Conservation (phyloP, 352 stramenopile genomes). For the Globisporangium emineosum region DNA sequence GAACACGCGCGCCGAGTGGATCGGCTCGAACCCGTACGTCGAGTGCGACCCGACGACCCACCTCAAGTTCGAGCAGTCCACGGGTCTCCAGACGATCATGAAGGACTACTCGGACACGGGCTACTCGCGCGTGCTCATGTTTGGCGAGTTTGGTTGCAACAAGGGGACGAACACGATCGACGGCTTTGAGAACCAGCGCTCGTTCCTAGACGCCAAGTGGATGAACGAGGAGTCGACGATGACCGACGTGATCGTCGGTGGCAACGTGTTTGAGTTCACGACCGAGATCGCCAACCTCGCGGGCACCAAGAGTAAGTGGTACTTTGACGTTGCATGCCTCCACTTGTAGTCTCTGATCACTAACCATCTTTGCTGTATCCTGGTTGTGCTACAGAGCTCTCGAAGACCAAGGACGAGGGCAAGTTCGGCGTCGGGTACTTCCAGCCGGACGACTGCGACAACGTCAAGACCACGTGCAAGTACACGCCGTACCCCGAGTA, state of each 20-base stretch:
- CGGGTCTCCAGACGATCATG: slow-evolving; percentile 61
- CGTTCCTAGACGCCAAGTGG: slow-evolving; percentile 64
- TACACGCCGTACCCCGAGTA: slow-evolving; percentile 76
- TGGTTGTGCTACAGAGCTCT: slow-evolving; percentile 14
- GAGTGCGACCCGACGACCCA: slow-evolving; percentile 59
- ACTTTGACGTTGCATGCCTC: not conserved
- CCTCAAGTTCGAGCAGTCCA: slow-evolving; percentile 49
- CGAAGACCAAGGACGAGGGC: slow-evolving; percentile 34
- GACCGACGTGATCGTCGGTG: slow-evolving; percentile 58
- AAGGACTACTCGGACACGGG: slow-evolving; percentile 39
- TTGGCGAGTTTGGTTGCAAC: slow-evolving; percentile 79
- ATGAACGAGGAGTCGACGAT: slow-evolving; percentile 76
- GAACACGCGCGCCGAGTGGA: slow-evolving; percentile 36
- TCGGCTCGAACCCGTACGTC: slow-evolving; percentile 54
- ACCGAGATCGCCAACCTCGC: slow-evolving; percentile 60
- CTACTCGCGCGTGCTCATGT: slow-evolving; percentile 64
- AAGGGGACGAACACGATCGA: slow-evolving; percentile 60
- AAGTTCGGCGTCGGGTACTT: slow-evolving; percentile 82
- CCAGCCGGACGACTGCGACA: slow-evolving; percentile 59
- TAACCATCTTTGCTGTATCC: not conserved
- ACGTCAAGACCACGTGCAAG: slow-evolving; percentile 44
- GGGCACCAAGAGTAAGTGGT: slow-evolving; percentile 22
- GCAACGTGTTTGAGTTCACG: slow-evolving; percentile 78
- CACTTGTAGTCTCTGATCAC: not conserved
- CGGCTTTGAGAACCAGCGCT: slow-evolving; percentile 64